Conservation (phyloP, 2,329 filamentous ascomycete genomes). For the Neofusicoccum parvum region DNA sequence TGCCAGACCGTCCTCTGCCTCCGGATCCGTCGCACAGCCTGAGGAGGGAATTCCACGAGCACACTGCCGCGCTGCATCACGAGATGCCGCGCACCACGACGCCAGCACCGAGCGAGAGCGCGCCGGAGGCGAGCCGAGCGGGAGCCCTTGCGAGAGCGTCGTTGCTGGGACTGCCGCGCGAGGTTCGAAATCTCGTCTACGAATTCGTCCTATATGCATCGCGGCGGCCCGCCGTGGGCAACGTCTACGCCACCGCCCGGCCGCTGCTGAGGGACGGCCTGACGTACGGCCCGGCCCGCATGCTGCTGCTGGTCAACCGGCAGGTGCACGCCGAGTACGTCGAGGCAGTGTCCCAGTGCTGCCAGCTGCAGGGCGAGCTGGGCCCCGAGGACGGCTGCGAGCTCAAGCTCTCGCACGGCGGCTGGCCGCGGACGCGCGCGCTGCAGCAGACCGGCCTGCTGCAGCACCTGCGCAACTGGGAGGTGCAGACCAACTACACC, state of each 20-base stretch:
- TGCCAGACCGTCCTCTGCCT: conserved; percentile 5
- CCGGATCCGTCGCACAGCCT: not conserved
- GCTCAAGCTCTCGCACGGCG: conserved; percentile 8
- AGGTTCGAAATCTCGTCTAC: conserved; percentile 18
- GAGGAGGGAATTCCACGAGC: conserved; percentile 3
- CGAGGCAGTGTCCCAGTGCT: conserved; percentile 4
- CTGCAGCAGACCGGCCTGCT: conserved; percentile 6
- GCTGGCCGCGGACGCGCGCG: conserved; percentile 1
- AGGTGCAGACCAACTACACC: conserved; percentile 17
- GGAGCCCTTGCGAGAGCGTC: not conserved
- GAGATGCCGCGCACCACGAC: conserved; percentile 1
- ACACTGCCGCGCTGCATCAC: not conserved
- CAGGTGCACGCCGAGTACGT: conserved; percentile 16
- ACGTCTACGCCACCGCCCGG: conserved; percentile 17
- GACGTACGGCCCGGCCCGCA: conserved; percentile 9
- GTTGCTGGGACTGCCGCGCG: conserved; percentile 14
- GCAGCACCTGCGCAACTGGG: conserved; percentile 17
- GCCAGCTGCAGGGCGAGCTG: conserved; percentile 16
- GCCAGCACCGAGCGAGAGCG: not conserved
- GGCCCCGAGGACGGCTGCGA: conserved; percentile 17
- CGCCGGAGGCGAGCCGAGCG: not conserved
- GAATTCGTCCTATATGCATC: conserved; percentile 17
- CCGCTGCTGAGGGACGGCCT: conserved; percentile 11
- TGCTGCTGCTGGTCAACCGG: conserved; percentile 16
- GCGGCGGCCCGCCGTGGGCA: conserved; percentile 8